Evolutionary conservation across 257 asterid species (phyloP).

Genomic region (Fraxinus americana): DNA sequence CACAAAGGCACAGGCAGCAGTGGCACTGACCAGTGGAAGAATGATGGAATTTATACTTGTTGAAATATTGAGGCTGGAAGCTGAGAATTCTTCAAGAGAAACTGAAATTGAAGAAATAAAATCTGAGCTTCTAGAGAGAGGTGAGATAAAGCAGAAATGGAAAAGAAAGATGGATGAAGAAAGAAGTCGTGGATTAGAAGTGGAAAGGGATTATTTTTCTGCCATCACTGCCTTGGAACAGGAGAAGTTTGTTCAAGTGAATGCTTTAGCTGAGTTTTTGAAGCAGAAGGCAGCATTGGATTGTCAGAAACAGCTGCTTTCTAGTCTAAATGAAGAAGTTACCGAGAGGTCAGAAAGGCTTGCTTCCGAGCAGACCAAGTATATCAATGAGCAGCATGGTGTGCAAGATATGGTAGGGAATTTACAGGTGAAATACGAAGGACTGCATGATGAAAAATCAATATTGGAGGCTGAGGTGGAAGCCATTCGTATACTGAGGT

Average conservation of each 20-base stretch:
- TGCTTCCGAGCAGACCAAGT: conserved; percentile 41
- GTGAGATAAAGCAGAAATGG: conserved; percentile 67
- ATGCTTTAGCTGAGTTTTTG: conserved; percentile 44
- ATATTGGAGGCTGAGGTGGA: conserved; percentile 84
- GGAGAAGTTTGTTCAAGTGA: conserved; percentile 54
- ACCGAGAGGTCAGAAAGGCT: conserved; percentile 62
- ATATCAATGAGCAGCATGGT: conserved; percentile 41
- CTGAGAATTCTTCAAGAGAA: conserved; percentile 53
- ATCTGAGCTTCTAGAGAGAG: conserved; percentile 72
- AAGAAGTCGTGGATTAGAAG: conserved; percentile 52
- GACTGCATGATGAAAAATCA: conserved; percentile 61
- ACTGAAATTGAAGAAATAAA: conserved; percentile 55
- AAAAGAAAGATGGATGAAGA: conserved; percentile 63
- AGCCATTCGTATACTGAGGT: conserved; percentile 81
- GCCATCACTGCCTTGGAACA: conserved; percentile 54
- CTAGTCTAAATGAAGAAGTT: conserved; percentile 64
- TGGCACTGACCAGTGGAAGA: conserved; percentile 78
- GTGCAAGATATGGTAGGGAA: conserved; percentile 35
- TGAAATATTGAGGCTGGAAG: conserved; percentile 63
- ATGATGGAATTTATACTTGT: conserved; percentile 49
- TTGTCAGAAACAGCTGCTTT: conserved; percentile 80
- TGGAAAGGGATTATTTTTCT: conserved; percentile 45
- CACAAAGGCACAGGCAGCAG: conserved; percentile 91
- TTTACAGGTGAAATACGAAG: conserved; percentile 52
- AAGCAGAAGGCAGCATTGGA: conserved; percentile 82